Evolutionary conservation across 257 asterid genomes (phyloP).

Genomic region (Paulownia fortunei): DNA sequence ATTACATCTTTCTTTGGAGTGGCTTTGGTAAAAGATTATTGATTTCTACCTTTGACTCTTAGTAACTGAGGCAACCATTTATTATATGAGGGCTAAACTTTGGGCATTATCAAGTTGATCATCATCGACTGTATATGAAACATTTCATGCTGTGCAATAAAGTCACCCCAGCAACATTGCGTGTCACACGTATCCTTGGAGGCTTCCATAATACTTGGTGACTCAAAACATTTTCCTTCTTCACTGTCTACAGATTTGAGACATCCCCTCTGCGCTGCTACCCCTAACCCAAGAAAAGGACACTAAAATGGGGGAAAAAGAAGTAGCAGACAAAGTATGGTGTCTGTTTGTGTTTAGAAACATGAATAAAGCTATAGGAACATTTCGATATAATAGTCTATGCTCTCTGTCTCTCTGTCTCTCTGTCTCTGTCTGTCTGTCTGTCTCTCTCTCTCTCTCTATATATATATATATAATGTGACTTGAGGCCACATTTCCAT

Average conservation of each 20-base stretch:
- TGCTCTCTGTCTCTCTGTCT: not conserved
- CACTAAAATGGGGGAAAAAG: not conserved
- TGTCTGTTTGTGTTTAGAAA: not conserved
- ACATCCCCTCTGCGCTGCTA: not conserved
- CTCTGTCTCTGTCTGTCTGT: conserved; percentile 19
- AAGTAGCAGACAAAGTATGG: not conserved
- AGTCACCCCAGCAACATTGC: not conserved
- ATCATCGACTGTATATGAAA: conserved; percentile 4
- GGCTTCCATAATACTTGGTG: not conserved
- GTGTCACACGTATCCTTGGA: not conserved
- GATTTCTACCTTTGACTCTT: conserved; percentile 7
- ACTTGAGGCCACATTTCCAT: conserved; percentile 33
- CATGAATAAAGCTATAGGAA: not conserved
- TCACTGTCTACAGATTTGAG: not conserved
- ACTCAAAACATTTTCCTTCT: conserved; percentile 7
- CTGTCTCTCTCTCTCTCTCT: conserved; percentile 26
- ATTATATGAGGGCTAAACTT: conserved; percentile 7
- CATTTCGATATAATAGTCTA: not conserved
- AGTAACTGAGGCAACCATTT: not conserved
- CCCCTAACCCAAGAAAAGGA: not conserved
- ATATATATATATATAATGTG: not conserved
- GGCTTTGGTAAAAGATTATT: not conserved
- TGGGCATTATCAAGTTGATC: not conserved
- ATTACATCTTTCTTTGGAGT: conserved; percentile 14
- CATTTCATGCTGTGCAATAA: not conserved